phyloP scores from a whole-genome alignment of 2,329 filamentous ascomycete species.

The Cladophialophora bantiana region DNA sequence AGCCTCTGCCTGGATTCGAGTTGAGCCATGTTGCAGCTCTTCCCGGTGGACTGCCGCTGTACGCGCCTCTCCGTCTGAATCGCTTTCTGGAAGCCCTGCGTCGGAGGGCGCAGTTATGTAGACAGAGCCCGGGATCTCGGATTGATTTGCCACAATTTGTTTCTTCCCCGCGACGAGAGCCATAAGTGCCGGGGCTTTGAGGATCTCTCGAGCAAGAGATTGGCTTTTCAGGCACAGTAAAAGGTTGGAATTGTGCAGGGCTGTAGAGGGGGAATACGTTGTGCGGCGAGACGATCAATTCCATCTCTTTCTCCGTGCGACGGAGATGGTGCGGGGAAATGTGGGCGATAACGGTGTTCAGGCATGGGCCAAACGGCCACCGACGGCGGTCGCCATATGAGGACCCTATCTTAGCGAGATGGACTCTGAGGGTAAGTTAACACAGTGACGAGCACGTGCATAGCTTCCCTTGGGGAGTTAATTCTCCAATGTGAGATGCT shows the following conservation, averaged over 20 bases:
- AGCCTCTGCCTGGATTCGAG: slow-evolving; percentile 25
- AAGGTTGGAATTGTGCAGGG: neutral
- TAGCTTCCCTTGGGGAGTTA: neutral
- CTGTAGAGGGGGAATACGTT: neutral
- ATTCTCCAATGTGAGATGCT: neutral
- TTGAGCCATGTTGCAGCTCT: neutral
- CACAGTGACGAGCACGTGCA: neutral
- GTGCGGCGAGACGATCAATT: neutral
- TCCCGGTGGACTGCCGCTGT: slow-evolving; percentile 4
- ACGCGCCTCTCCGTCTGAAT: neutral
- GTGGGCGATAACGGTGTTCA: neutral
- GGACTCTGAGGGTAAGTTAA: neutral
- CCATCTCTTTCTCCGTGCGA: neutral
- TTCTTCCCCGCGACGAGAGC: neutral
- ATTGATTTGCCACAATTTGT: neutral
- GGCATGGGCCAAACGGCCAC: neutral
- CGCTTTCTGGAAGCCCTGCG: neutral
- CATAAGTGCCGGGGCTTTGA: neutral
- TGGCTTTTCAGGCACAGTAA: neutral
- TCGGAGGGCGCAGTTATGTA: neutral
- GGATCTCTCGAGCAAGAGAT: neutral
- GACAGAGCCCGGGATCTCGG: neutral
- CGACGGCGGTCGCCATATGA: neutral
- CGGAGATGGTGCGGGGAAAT: slow-evolving; percentile 2
- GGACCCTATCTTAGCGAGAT: neutral